Evolutionary conservation across 768 basidiomycete genomes (phyloP).

Genomic region (Psilocybe cyanescens): DNA sequence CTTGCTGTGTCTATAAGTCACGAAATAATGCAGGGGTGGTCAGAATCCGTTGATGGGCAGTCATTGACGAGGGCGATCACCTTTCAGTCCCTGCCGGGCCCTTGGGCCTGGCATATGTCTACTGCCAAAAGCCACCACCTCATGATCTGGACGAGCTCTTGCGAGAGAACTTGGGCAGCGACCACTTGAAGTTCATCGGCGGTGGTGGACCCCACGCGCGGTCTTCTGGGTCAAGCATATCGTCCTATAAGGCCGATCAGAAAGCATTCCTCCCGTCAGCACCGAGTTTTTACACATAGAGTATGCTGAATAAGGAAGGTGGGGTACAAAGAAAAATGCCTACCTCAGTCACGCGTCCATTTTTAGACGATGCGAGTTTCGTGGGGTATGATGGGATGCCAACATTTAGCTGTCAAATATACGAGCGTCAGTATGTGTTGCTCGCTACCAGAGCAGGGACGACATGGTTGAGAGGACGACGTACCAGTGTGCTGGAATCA

Average conservation of each 20-base stretch:
- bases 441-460: not conserved
- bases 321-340: conserved; percentile 2
- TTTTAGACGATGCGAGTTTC: conserved; percentile 11
- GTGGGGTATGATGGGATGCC: conserved; percentile 15
- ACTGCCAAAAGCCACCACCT: conserved; percentile 1
- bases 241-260: conserved; percentile 19
- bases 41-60: conserved; percentile 1
- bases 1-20: not conserved
- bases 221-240: conserved; percentile 41
- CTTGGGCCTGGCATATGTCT: not conserved
- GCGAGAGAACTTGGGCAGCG: conserved; percentile 26
- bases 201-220: conserved; percentile 41
- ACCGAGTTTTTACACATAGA: conserved; percentile 5
- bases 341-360: conserved; percentile 16
- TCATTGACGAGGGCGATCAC: not conserved
- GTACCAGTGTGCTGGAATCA: conserved; percentile 27
- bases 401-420: conserved; percentile 16
- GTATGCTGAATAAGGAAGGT: conserved; percentile 1
- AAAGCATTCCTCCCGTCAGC: conserved; percentile 9
- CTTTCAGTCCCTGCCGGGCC: not conserved
- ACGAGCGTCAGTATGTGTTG: not conserved
- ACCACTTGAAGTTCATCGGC: conserved; percentile 21
- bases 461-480: not conserved
- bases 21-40: not conserved
- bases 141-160: conserved; percentile 17